phyloP scores from a whole-genome alignment of 306 rosid genomes.

The Luffa acutangula region DNA sequence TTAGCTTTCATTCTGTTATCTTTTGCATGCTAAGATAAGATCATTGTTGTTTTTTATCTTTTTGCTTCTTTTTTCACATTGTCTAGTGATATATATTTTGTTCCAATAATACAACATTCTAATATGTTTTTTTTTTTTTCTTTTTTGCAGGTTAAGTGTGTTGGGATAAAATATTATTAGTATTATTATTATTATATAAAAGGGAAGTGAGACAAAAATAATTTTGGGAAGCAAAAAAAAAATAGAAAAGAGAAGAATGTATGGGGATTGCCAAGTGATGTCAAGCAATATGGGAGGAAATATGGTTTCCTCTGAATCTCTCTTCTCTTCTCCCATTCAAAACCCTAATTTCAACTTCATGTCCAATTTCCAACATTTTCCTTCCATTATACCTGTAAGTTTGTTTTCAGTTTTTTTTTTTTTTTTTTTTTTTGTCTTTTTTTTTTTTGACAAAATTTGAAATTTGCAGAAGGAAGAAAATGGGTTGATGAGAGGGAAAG shows the following conservation, averaged over 20 bases:
- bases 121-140: neutral
- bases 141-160: neutral
- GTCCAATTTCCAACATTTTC: slow-evolving; percentile 48
- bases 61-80: neutral
- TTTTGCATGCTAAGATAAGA: neutral
- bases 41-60: too few species aligned
- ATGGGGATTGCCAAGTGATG: slow-evolving; percentile 96
- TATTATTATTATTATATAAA: neutral
- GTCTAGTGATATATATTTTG: neutral
- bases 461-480: slow-evolving; percentile 62
- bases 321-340: slow-evolving; percentile 73
- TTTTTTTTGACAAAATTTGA: neutral
- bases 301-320: slow-evolving; percentile 54
- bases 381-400: slow-evolving; percentile 36
- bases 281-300: slow-evolving; percentile 60
- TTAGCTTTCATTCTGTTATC: neutral
- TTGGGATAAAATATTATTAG: neutral
- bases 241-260: slow-evolving; percentile 20
- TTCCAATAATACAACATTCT: neutral
- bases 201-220: neutral
- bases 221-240: neutral
- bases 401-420: neutral
- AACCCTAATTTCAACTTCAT: slow-evolving; percentile 85
- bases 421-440: neutral
- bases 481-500: slow-evolving; percentile 52